Evolutionary conservation across 1,284 basidiomycete genomes (phyloP), one percentile per base, ranked within the genome.

Genomic region (Boletus smithii): DNA sequence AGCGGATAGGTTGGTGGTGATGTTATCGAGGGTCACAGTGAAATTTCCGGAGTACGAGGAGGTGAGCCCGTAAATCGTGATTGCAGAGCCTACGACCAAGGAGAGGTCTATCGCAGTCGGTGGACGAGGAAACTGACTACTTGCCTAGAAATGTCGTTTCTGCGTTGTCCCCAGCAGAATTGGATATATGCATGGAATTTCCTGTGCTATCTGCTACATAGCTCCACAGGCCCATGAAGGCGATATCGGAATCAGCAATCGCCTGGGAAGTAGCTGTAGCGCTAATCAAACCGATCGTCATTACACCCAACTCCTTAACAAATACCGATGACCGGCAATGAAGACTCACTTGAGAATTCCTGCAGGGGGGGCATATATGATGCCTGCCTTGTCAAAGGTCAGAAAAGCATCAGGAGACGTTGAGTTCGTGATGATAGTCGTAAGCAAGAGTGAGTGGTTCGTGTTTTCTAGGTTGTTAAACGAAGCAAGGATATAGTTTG

Each of bases 21-120:
- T 64, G 49, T 73, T 61, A 43, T 88, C 82, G 9, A 89, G 65
- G 17, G 67, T 73, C 46, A 88, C 79, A 43, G 77, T 73, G 60
- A 80, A 88, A 32, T 68, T 69, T 44, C 80, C 82, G 4, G 75
- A 73, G 38, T 65, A 61, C 3, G 75, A 76, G 32, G 75, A 78
- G 24, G 74, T 79, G 39, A 74, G 70, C 8, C 86, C 85, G 36
- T 67, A 71, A 26, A 88, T 61, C 8, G 75, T 66, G 37, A 88
- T 70, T 8, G 81, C 75, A 27, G 76, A 77, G 30, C 85, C 83
- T 81, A 58, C 17, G 40, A 34, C 14, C 42, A 46, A 42, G 35
- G 29, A 36, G 36, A 24, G 37, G 44, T 53, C 43, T 45, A 39
- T 36, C 41, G 48, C 24, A 16, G 50, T 16, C 18, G 26, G 43